Conservation (phyloP, 306 rosid genomes). For the Corylus heterophylla region DNA sequence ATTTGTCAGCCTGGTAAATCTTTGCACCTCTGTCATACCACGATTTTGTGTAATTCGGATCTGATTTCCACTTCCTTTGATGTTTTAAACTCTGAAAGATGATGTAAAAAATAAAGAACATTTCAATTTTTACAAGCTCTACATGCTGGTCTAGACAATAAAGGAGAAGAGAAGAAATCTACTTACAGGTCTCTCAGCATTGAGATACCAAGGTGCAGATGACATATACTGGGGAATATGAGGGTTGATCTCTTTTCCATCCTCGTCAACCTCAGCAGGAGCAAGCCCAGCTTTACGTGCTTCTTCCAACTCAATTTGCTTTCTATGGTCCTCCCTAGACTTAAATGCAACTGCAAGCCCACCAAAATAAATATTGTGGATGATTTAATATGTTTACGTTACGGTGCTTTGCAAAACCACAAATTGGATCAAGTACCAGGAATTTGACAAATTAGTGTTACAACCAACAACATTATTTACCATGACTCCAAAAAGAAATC, state of each 20-base stretch:
- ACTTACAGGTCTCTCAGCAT: conserved; percentile 56
- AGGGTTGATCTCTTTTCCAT: conserved; percentile 74
- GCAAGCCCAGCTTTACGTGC: conserved; percentile 80
- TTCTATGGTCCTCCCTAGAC: conserved; percentile 64
- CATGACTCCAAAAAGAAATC: neutral
- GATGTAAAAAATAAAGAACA: neutral
- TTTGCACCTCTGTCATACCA: conserved; percentile 67
- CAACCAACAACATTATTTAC: neutral
- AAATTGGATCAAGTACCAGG: neutral
- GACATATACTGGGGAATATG: conserved; percentile 71
- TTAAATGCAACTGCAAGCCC: conserved; percentile 56
- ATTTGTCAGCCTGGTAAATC: conserved; percentile 49
- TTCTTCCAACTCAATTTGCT: conserved; percentile 64
- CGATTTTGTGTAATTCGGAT: conserved; percentile 55
- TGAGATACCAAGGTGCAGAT: conserved; percentile 69
- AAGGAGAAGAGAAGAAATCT: neutral
- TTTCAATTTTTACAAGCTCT: neutral
- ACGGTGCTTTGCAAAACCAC: neutral
- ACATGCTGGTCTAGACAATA: neutral
- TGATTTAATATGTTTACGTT: neutral
- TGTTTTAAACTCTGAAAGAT: conserved; percentile 54
- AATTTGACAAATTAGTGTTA: neutral
- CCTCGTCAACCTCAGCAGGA: conserved; percentile 66
- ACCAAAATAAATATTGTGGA: neutral
- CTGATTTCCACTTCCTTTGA: conserved; percentile 67